Conservation (phyloP, 768 basidiomycete genomes). For the Rhizopogon sp. region DNA sequence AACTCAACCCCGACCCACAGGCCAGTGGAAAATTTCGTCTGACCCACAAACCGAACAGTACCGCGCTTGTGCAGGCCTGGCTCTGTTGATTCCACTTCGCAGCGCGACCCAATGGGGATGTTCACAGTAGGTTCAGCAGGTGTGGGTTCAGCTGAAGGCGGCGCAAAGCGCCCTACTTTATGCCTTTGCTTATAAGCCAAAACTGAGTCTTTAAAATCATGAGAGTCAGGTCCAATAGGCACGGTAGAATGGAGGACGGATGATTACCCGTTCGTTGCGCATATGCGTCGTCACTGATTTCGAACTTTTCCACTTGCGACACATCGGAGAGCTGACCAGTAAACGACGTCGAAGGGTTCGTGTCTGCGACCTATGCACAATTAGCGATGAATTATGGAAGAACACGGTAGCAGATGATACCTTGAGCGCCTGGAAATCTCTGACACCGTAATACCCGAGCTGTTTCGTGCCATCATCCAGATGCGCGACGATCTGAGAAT, state of each 20-base stretch:
- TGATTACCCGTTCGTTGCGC: constrained; percentile 68
- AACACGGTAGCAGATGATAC: constrained; percentile 31
- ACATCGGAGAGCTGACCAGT: constrained; percentile 85
- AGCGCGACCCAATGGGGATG: constrained; percentile 69
- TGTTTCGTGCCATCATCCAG: constrained; percentile 64
- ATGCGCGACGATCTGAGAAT: constrained; percentile 41
- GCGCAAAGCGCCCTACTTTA: constrained; percentile 86
- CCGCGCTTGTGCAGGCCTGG: constrained; percentile 75
- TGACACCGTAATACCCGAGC: constrained; percentile 70
- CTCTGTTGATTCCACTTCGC: constrained; percentile 73
- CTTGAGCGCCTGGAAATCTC: constrained; percentile 77
- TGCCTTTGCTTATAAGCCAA: constrained; percentile 83
- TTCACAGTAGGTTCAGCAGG: constrained; percentile 30
- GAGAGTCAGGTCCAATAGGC: constrained; percentile 2
- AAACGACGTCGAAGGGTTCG: constrained; percentile 67
- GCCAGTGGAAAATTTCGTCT: constrained; percentile 65
- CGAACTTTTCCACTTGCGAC: constrained; percentile 88
- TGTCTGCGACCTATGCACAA: constrained; percentile 57
- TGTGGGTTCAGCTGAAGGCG: constrained; percentile 33
- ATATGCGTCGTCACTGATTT: constrained; percentile 79
- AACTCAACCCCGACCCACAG: constrained; percentile 92
- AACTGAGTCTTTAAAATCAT: constrained; percentile 62
- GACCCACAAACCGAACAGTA: constrained; percentile 79
- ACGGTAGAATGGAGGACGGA: neutral
- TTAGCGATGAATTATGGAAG: neutral